Evolutionary conservation across 805 yeast species (phyloP), one percentile per base, ranked within the genome.

Genomic region (Pichia paraexigua): DNA sequence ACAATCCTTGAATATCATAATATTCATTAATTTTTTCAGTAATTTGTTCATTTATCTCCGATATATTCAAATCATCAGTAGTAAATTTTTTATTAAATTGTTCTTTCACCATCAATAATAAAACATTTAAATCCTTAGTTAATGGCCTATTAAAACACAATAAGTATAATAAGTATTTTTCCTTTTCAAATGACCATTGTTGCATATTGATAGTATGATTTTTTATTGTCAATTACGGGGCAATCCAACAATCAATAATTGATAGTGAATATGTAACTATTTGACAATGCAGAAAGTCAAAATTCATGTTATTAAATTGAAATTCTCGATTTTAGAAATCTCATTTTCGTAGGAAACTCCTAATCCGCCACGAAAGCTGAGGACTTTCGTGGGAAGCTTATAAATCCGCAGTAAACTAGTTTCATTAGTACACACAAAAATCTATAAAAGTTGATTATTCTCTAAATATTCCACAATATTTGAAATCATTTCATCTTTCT

Each of bases 401-500:
- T 13, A 13, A 12, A 13, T 12, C 35, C 35, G n/a, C n/a, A 30
- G n/a, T 30, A 30, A 13, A 30, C 3, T 3, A 13, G 13, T 10
- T 18, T 28, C 3, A 13, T 20, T 24, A 15, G 22, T 17, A n/a
- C 17, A n/a, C 17, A 40, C 25, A 24, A 24, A 24, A 13, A 13
- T 32, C 25, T 35, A 27, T 20, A 50, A 35, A 44, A 50, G 15
- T 10, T 42, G 18, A 32, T 46, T 42, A 10, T 35, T 48, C 21
- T 18, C 24, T 43, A 53, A 59, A 48, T 58, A 65, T 11, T 61
- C 66, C 1, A 40, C 49, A 22, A 78, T 75, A 53, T 71, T 74
- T 10, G 66, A 70, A 18, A 78, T 65, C 62, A 76, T 60, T 32
- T 70, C 80, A 17, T 57, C 67, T 57, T 77, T 78, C 46, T 65